Base-by-base conservation (phyloP, 1,284 basidiomycete genomes). In the Malassezia cuniculi region DNA sequence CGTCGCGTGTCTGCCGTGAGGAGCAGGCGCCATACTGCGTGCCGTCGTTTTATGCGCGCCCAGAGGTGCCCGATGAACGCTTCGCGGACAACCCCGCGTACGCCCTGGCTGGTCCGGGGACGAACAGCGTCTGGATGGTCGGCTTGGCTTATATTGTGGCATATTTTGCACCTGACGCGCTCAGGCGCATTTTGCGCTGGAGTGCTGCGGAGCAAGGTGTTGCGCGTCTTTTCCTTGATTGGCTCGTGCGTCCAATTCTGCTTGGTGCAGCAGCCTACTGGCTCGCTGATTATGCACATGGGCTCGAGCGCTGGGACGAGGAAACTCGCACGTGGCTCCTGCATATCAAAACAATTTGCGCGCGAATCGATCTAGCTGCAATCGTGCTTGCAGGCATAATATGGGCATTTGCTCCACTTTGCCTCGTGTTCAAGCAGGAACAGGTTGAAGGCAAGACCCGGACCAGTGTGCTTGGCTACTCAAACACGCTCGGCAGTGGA, bases 1-100 rank as follows among this genome's bases (percentile, higher is more conserved):
- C 39, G 81, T 80, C 58, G 84, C 85, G 43, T 0, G 78, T 89
- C 0, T 97, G 90, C 62, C 73, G 93, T 37, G 93, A 97, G 66
- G 93, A 97, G 64, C 90, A 95, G 68, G 80, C 82, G 31, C 80
- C 84, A 0, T 80, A 1, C 68, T 86, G 9, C 84, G 79, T 59
- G 70, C 90, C 35, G 73, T 81, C 44, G 69, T 87, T 39, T 57
- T 71, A 50, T 62, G 68, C 34, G 64, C 34, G 37, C 15, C 26
- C 14, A 16, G 18, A 29, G 7, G 27, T 39, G 17, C 26, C 30
- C 16, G 40, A 52, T 31, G 35, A 28, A 16, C 16, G 20, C 11
- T 48, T 40, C 22, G 38, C 39, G 5, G 48, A 52, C 26, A 36
- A 39, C 3, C 32, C 34, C 10, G 46, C 50, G 8, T 54, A 56